A percentile compares a stretch with the other conserved stretches of the same genome.
phyloP scores from a whole-genome alignment of 2,329 filamentous ascomycete genomes.

The Cordyceps cateniannulata region DNA sequence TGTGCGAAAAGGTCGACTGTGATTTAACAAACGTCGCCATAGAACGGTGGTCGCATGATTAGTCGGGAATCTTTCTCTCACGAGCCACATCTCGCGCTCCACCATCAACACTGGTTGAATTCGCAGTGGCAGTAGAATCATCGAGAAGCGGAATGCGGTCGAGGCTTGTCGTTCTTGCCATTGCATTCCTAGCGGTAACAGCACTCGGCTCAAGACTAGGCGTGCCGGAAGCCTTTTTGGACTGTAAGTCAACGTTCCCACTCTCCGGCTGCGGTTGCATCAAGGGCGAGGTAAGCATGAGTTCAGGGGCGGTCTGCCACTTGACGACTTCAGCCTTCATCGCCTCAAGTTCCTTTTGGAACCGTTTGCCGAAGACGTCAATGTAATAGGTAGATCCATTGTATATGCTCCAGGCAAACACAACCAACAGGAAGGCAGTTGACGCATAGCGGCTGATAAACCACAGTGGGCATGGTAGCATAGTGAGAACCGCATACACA shows the following conservation, averaged over 20 bases:
- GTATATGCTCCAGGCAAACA: slow-evolving; percentile 95
- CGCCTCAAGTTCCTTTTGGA: slow-evolving; percentile 91
- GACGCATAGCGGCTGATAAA: slow-evolving; percentile 83
- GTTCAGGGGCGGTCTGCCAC: slow-evolving; percentile 64
- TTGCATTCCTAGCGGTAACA: slow-evolving; percentile 15
- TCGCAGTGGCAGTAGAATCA: slow-evolving; percentile 27
- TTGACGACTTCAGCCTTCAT: slow-evolving; percentile 84
- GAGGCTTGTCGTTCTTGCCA: slow-evolving; percentile 28
- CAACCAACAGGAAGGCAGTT: slow-evolving; percentile 64
- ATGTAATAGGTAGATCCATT: slow-evolving; percentile 98
- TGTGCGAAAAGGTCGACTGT: not conserved
- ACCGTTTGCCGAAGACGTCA: slow-evolving; percentile 92
- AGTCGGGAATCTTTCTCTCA: slow-evolving; percentile 36
- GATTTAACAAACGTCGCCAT: not conserved
- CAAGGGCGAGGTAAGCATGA: slow-evolving; percentile 30
- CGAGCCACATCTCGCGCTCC: slow-evolving; percentile 39
- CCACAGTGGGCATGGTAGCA: slow-evolving; percentile 92
- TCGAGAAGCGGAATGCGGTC: slow-evolving; percentile 55
- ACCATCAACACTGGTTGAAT: slow-evolving; percentile 37
- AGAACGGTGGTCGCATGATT: not conserved
- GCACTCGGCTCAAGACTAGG: slow-evolving; percentile 5
- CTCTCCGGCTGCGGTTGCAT: slow-evolving; percentile 25
- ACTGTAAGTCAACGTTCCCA: not conserved
- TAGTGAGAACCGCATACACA: slow-evolving; percentile 79
- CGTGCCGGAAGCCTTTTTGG: slow-evolving; percentile 7